These are phyloP conservation scores for Austroboletus eburneus DNA, from an alignment of 768 basidiomycete genomes.

Conservation along the genomic window DNA sequence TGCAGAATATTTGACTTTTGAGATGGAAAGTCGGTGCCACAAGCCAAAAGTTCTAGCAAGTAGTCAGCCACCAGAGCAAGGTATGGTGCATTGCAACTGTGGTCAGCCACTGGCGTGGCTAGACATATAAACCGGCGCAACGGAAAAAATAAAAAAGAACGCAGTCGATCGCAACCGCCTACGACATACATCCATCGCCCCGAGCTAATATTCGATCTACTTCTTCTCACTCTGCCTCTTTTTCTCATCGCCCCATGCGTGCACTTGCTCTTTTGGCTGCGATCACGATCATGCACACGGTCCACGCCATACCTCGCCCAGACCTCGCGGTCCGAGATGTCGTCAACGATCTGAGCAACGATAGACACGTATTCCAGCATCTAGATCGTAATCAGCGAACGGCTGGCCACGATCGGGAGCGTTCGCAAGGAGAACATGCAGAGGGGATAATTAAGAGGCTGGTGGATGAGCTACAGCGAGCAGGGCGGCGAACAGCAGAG, in stretches of 20 bases:
- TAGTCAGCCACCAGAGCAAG: no score
- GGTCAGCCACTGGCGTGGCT: constrained; percentile 21
- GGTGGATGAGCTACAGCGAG: not conserved
- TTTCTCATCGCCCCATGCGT: constrained; percentile 26
- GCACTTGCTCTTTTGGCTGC: constrained; percentile 20
- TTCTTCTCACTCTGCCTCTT: constrained; percentile 11
- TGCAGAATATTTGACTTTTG: no score
- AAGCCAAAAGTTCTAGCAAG: no score
- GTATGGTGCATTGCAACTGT: not conserved
- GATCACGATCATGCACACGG: constrained; percentile 17
- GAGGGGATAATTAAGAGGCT: not conserved
- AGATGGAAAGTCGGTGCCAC: no score
- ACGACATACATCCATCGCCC: not conserved
- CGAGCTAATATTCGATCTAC: constrained; percentile 5
- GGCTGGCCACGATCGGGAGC: constrained; percentile 13
- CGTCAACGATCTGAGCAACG: constrained; percentile 16
- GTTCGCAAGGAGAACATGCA: not conserved
- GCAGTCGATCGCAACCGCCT: not conserved
- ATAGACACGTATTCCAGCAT: constrained; percentile 26
- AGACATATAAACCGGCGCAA: constrained; percentile 14
- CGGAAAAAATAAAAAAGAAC: not conserved
- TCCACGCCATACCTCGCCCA: constrained; percentile 22
- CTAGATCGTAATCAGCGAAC: constrained; percentile 28
- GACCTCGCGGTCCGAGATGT: constrained; percentile 17
- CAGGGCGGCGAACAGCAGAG: not conserved